Evolutionary conservation across 2,329 filamentous ascomycete genomes (phyloP).

Genomic region (Epichloe typhina): DNA sequence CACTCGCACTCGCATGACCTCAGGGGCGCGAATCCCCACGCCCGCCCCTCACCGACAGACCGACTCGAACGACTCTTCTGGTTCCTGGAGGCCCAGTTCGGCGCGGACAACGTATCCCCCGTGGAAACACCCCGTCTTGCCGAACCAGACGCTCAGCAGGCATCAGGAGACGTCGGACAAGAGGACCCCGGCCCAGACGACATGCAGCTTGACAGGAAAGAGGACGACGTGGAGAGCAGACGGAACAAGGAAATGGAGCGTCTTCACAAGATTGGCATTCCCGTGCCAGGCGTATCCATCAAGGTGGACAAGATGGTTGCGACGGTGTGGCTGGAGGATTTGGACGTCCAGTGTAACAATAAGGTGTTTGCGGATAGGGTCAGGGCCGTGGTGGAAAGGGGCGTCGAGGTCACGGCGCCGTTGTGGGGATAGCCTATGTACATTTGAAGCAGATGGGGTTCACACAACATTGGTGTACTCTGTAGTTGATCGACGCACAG

Average conservation of each 20-base stretch:
- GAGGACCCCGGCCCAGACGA: conserved; percentile 3
- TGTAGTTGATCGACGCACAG: background rate
- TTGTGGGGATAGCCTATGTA: conserved; percentile 40
- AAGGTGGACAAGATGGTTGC: conserved; percentile 79
- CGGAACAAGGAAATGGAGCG: conserved; percentile 61
- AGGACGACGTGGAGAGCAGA: conserved; percentile 34
- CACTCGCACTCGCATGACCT: conserved; percentile 26
- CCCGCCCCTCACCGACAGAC: conserved; percentile 57
- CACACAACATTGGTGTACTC: too few species aligned
- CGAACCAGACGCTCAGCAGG: background rate
- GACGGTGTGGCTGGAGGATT: conserved; percentile 79
- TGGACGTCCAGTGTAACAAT: conserved; percentile 79
- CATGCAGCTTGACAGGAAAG: conserved; percentile 16
- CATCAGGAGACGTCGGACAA: background rate
- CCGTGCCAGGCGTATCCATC: conserved; percentile 79
- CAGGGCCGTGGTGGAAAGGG: conserved; percentile 77
- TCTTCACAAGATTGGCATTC: conserved; percentile 72
- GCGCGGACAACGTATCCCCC: conserved; percentile 67
- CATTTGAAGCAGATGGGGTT: too few species aligned
- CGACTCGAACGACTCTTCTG: conserved; percentile 77
- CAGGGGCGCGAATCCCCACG: conserved; percentile 51
- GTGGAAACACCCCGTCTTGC: conserved; percentile 43
- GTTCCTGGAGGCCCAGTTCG: conserved; percentile 96
- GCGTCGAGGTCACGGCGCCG: conserved; percentile 73
- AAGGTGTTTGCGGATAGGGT: conserved; percentile 72